Evolutionary conservation across 2,329 filamentous ascomycete genomes (phyloP).

Genomic region (Fusarium anthophilum): DNA sequence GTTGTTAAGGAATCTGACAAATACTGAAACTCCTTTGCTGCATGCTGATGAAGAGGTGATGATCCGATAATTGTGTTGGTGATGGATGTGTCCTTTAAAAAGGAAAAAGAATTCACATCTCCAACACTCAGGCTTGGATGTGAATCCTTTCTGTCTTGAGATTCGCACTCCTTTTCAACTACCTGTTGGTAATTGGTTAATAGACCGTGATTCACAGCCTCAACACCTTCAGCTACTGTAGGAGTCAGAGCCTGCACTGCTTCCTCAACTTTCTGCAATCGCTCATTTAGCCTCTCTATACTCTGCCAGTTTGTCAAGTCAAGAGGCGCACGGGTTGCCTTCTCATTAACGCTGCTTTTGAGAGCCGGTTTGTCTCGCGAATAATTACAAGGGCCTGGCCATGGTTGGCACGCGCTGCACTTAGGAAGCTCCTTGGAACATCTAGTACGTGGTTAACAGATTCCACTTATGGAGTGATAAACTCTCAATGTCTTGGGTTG

Average conservation of each 20-base stretch:
- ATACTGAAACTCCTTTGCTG: neutral
- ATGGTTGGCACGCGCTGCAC: neutral
- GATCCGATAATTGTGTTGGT: neutral
- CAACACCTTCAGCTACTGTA: neutral
- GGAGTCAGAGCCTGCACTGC: neutral
- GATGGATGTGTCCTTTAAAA: neutral
- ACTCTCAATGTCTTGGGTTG: too few species aligned
- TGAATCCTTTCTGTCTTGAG: neutral
- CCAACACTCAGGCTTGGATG: neutral
- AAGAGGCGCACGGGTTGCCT: too few species aligned
- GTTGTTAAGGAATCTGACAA: neutral
- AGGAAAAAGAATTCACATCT: neutral
- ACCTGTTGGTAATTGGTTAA: too few species aligned
- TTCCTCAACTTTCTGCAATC: neutral
- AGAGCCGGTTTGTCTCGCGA: neutral
- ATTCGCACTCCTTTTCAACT: too few species aligned
- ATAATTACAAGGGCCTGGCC: slow-evolving; percentile 2
- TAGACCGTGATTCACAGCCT: neutral
- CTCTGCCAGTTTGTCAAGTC: fast-evolving
- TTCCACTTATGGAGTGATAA: neutral
- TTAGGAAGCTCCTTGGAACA: slow-evolving; percentile 8
- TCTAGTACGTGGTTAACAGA: neutral
- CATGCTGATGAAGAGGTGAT: neutral
- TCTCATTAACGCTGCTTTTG: neutral
- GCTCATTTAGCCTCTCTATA: neutral